Evolutionary conservation across 1,139 yeast species (phyloP).

Genomic region (Candida sanyaensis): DNA sequence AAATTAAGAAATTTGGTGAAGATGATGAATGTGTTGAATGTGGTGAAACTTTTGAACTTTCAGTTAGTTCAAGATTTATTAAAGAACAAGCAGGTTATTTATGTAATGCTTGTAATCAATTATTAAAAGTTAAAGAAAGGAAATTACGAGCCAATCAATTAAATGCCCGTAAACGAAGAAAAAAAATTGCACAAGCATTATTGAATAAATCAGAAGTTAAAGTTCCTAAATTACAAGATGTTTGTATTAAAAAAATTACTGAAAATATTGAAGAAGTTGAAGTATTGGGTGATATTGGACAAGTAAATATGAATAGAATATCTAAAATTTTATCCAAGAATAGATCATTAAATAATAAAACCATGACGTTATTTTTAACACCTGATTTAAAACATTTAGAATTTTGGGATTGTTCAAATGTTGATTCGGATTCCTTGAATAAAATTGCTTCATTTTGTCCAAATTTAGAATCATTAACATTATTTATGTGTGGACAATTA

Average conservation of each 20-base stretch:
- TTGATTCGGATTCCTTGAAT: slow-evolving; percentile 62
- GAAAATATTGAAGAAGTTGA: slow-evolving; percentile 76
- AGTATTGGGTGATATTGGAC: slow-evolving; percentile 77
- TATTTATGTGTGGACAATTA: slow-evolving; percentile 92
- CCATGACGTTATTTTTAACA: slow-evolving; percentile 71
- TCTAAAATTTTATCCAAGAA: slow-evolving; percentile 78
- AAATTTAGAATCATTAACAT: slow-evolving; percentile 58
- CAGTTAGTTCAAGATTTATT: slow-evolving; percentile 63
- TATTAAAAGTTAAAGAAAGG: slow-evolving; percentile 43
- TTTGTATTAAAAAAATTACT: slow-evolving; percentile 73
- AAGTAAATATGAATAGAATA: slow-evolving; percentile 61
- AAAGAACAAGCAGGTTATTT: slow-evolving; percentile 56
- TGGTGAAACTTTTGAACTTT: slow-evolving; percentile 53
- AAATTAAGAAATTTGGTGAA: slow-evolving; percentile 44
- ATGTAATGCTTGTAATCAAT: slow-evolving; percentile 65
- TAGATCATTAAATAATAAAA: slow-evolving; percentile 70
- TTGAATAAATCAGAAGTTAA: slow-evolving; percentile 66
- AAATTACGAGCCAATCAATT: slow-evolving; percentile 52
- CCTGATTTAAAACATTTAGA: slow-evolving; percentile 58
- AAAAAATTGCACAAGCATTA: slow-evolving; percentile 80
- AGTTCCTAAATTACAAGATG: slow-evolving; percentile 75
- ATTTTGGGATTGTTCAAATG: slow-evolving; percentile 91
- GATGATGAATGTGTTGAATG: slow-evolving; percentile 61
- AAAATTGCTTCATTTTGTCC: slow-evolving; percentile 83
- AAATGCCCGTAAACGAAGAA: slow-evolving; percentile 70